Evolutionary conservation across 2,329 filamentous ascomycete species (phyloP), one percentile per base, ranked within the genome.

Genomic region (Pyrenochaeta sp.): DNA sequence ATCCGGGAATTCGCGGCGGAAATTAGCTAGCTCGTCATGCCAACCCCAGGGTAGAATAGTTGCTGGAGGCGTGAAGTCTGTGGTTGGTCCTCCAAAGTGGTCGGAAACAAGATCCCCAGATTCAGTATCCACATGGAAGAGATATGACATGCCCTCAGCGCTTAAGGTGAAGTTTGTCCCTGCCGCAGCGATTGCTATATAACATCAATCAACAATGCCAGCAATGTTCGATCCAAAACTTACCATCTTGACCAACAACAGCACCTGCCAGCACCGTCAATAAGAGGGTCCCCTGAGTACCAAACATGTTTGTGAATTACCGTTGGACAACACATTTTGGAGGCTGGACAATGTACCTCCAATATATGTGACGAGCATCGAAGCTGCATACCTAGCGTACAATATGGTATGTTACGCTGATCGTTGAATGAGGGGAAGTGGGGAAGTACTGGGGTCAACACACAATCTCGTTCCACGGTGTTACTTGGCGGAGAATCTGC

Each of bases 1-100:
- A 54, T 89, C 86, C 1, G 87, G 87, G 48, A 87, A 88, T 65
- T 89, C 87, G 23, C 87, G 82, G 14, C 84, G 81, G 14, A 81
- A 67, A 36, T 83, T 84, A 10, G 80, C 81, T 31, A 80, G 70
- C 43, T 78, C 66, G 29, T 80, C 74, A 31, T 81, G 76, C 86
- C 86, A 89, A 39, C 87, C 87, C 15, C 79, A 68, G 3, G 71
- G 60, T 1, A 62, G 57, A 9, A 78, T 69, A 3, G 59, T 66
- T 32, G 79, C 75, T 1, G 78, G 75, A 0, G 80, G 78, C 1
- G 82, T 77, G 14, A 83, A 79, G 44, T 87, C 86, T 2, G 79
- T 80, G 2, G 82, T 77, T 1, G 77, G 79, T 11, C 81, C 85
- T 36, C 86, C 87, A 58, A 86, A 89, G 64, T 88, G 86, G 60